Conservation (phyloP, 2,329 filamentous ascomycete species). For the Zymoseptoria pseudotritici region DNA sequence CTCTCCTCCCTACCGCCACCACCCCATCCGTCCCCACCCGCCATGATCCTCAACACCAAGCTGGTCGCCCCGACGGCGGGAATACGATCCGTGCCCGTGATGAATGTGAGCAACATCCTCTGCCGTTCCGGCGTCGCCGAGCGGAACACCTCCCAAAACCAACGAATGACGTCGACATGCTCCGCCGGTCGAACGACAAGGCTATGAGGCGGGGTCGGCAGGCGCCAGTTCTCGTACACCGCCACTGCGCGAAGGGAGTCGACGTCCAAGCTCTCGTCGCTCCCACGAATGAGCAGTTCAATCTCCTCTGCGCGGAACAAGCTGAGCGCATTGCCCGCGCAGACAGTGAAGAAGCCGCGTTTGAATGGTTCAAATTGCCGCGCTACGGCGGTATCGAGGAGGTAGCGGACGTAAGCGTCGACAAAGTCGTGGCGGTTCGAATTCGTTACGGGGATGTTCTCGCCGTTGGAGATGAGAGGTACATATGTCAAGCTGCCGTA, state of each 20-base stretch:
- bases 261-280: slow-evolving; percentile 76
- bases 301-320: slow-evolving; percentile 89
- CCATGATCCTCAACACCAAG: slow-evolving; percentile 67
- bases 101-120: slow-evolving; percentile 72
- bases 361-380: slow-evolving; percentile 92
- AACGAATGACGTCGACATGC: slow-evolving; percentile 60
- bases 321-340: slow-evolving; percentile 77
- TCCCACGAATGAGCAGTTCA: slow-evolving; percentile 76
- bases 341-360: slow-evolving; percentile 86
- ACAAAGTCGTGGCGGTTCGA: slow-evolving; percentile 79
- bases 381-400: slow-evolving; percentile 69
- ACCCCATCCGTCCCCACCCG: slow-evolving; percentile 50
- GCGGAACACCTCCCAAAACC: slow-evolving; percentile 85
- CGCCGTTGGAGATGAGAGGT: slow-evolving; percentile 67
- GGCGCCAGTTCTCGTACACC: slow-evolving; percentile 70
- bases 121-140: slow-evolving; percentile 60
- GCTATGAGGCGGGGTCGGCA: slow-evolving; percentile 30
- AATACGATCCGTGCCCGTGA: slow-evolving; percentile 85
- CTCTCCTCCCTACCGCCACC: slow-evolving; percentile 48
- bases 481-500: slow-evolving; percentile 63
- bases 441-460: slow-evolving; percentile 71
- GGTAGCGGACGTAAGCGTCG: slow-evolving; percentile 70
- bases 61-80: slow-evolving; percentile 80
- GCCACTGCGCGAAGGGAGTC: slow-evolving; percentile 67
- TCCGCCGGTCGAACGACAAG: slow-evolving; percentile 39